phyloP scores from a whole-genome alignment of 2,329 filamentous ascomycete genomes.

The Diaporthe eres region DNA sequence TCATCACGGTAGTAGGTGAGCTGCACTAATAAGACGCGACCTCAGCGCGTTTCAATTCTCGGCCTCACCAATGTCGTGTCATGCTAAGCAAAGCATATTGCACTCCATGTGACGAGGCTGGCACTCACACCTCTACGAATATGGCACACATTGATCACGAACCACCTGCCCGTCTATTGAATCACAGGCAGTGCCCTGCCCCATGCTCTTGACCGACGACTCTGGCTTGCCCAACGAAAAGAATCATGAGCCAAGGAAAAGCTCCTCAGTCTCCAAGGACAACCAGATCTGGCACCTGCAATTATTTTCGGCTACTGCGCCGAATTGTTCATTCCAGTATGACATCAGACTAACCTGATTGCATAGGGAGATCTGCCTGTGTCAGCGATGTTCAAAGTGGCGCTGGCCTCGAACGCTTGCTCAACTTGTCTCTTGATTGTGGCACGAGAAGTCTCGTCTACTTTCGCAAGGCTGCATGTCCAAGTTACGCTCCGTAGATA shows the following conservation, averaged over 20 bases:
- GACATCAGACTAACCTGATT: neutral
- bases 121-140: neutral
- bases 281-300: neutral
- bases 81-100: neutral
- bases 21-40: neutral
- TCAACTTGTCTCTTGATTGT: neutral
- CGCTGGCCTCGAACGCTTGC: neutral
- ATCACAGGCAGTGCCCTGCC: neutral
- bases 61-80: neutral
- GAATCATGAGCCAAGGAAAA: neutral
- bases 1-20: neutral
- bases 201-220: neutral
- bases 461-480: neutral
- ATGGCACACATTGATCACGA: neutral
- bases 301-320: neutral
- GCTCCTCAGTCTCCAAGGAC: too few relatives aligned
- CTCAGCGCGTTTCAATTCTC: neutral
- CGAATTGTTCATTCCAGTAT: neutral
- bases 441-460: neutral
- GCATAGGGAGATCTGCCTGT: neutral
- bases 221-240: neutral
- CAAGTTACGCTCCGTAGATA: neutral
- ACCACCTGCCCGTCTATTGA: too few relatives aligned
- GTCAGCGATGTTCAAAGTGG: neutral
- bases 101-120: neutral